Percentiles rank a stretch among this genome's conserved stretches.
These are phyloP conservation scores for Erythrobasidium hasegawianum DNA, from an alignment of 1,284 basidiomycete species.

Conservation along the genomic window DNA sequence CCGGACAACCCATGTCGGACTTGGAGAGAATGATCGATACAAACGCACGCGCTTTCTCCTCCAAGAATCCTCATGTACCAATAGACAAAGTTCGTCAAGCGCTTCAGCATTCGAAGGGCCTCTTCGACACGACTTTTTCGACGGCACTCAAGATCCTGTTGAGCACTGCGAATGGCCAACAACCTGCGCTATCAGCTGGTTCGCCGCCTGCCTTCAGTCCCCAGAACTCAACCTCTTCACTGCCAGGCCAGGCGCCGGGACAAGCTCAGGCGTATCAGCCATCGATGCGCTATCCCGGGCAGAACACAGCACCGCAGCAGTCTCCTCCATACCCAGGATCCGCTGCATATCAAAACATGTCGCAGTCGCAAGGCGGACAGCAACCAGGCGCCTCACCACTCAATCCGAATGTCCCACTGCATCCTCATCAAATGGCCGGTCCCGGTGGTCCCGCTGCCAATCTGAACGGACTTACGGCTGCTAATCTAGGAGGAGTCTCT, in stretches of 20 bases:
- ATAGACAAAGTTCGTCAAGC: slow-evolving; percentile 19
- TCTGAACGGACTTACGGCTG: not conserved
- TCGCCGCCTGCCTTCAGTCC: not conserved
- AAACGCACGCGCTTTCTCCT: slow-evolving; percentile 13
- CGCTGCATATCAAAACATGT: not conserved
- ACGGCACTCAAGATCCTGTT: slow-evolving; percentile 22
- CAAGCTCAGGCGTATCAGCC: slow-evolving; percentile 6
- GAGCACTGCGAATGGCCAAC: not conserved
- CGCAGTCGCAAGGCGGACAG: not conserved
- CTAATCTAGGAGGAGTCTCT: too few species aligned
- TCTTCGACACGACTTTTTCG: slow-evolving; percentile 22
- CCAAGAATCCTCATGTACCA: slow-evolving; percentile 19
- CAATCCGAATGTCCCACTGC: not conserved
- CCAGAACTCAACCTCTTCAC: not conserved
- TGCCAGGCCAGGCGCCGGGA: too few species aligned
- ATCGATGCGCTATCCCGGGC: slow-evolving; percentile 15
- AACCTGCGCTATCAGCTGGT: not conserved
- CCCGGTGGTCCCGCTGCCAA: not conserved
- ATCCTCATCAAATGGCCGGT: slow-evolving; percentile 27
- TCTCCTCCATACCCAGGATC: slow-evolving; percentile 8
- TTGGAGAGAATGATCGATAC: slow-evolving; percentile 18
- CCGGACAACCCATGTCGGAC: not conserved
- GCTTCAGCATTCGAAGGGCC: slow-evolving; percentile 22
- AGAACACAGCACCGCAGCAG: slow-evolving; percentile 6
- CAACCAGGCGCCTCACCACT: not conserved